These are phyloP conservation scores for Cotoneaster glaucophyllus DNA, from an alignment of 306 rosid genomes.

Conservation along the genomic window DNA sequence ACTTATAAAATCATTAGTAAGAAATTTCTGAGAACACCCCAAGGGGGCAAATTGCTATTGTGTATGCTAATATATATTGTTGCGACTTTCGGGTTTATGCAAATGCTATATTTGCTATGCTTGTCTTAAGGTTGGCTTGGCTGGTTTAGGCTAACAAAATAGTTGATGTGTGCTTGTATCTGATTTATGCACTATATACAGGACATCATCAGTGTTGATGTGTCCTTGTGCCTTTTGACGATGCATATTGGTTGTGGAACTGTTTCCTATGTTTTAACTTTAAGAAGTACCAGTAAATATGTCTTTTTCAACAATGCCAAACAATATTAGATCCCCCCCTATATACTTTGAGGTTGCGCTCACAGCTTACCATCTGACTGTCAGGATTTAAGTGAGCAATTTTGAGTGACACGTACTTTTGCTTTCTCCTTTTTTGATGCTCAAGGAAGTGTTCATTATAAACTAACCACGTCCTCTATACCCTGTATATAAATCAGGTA, in stretches of 20 bases:
- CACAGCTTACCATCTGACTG: background rate
- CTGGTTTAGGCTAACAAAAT: background rate
- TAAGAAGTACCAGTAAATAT: too few relatives aligned
- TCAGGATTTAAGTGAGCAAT: background rate
- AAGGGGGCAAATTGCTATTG: background rate
- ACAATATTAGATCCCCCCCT: background rate
- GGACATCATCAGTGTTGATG: background rate
- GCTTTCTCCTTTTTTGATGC: background rate
- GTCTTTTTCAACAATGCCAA: background rate
- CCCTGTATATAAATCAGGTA: conserved; percentile 49
- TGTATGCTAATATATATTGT: background rate
- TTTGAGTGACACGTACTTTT: background rate
- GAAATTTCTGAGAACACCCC: background rate
- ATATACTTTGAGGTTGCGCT: background rate
- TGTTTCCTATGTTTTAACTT: background rate
- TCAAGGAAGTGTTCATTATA: background rate
- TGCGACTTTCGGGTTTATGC: background rate
- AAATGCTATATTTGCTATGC: background rate
- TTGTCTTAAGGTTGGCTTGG: background rate
- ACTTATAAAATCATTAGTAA: background rate
- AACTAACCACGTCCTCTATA: conserved; percentile 8
- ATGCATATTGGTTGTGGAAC: background rate
- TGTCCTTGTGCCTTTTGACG: background rate
- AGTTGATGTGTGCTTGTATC: background rate
- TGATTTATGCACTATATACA: background rate